Evolutionary conservation across 345 rosid genomes (phyloP), one percentile per base, ranked within the genome.

Genomic region (Syzygium grande): DNA sequence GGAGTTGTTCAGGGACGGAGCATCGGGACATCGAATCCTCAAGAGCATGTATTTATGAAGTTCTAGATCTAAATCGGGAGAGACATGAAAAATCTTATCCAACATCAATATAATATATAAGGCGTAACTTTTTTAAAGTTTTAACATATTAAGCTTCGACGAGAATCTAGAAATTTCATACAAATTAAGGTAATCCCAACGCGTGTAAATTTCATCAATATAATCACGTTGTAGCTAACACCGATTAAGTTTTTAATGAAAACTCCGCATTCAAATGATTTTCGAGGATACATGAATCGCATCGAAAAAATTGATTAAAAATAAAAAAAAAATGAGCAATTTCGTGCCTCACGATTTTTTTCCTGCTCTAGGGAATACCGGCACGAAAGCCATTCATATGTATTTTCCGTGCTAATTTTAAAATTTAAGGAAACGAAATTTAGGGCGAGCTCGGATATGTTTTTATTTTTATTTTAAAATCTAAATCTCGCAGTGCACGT

Each of bases 1-100:
- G 23, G 2, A 30, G 8, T 16, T 30, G 6, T 30, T 15, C 17
- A 68, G 0, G 1, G 10, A 30, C 0, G 0, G 2, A 30, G 12
- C 1, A 2, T 0, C 1, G 11, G 4, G 0, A 5, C 2, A 4
- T 68, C 23, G 4, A 30, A 16, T 68, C 5, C 9, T 17, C 6
- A 2, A 16, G 34, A 68, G 23, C 43, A 16, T 43, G 46, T 7
- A 30, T 68, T 68, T 1, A 17, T 16, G 12, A 63, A 63, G 12
- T 16, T 11, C 4, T 2, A 14, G 2, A 30, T 4, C 3, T n/a
- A 30, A 1, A 68, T 61, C 1, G 4, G 1, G 29, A 2, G 17
- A 27, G 0, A 61, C 0, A 1, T 5, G 0, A 27, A 3, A 27
- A 27, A 61, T 65, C 6, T 30, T 65, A 41, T 8, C 38, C 17